Evolutionary conservation across 2,329 filamentous ascomycete species (phyloP).

Genomic region (Rugonectria rugulosa): DNA sequence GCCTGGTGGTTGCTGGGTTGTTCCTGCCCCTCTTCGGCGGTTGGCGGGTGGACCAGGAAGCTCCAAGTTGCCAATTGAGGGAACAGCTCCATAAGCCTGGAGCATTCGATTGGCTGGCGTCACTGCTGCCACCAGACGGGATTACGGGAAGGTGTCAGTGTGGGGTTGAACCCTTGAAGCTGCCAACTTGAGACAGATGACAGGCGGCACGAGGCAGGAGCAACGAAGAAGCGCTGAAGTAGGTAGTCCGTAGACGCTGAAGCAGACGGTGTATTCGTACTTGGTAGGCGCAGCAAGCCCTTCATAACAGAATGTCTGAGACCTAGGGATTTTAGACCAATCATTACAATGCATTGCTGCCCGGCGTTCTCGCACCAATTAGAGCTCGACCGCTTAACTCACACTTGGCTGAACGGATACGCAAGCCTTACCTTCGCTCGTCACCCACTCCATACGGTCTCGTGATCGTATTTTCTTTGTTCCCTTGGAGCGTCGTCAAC

Average conservation of each 20-base stretch:
- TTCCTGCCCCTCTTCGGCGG: conserved; percentile 22
- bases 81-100: conserved; percentile 12
- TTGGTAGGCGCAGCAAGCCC: neutral
- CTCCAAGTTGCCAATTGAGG: conserved; percentile 3
- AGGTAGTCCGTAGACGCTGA: too few species aligned
- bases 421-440: too few species aligned
- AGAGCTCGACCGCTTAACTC: too few species aligned
- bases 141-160: neutral
- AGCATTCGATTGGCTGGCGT: conserved; percentile 17
- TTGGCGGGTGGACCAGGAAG: conserved; percentile 33
- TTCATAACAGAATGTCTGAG: neutral
- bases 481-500: too few species aligned
- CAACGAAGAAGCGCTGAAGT: conserved; percentile 12
- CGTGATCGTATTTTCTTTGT: too few species aligned
- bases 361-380: too few species aligned
- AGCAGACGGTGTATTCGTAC: neutral
- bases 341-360: neutral
- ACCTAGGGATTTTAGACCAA: neutral
- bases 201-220: neutral
- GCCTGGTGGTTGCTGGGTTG: conserved; percentile 18
- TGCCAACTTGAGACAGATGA: neutral
- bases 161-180: neutral
- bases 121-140: conserved; percentile 1
- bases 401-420: too few species aligned
- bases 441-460: too few species aligned